Conservation (phyloP, 2,329 filamentous ascomycete genomes). For the Fusarium zealandicum region DNA sequence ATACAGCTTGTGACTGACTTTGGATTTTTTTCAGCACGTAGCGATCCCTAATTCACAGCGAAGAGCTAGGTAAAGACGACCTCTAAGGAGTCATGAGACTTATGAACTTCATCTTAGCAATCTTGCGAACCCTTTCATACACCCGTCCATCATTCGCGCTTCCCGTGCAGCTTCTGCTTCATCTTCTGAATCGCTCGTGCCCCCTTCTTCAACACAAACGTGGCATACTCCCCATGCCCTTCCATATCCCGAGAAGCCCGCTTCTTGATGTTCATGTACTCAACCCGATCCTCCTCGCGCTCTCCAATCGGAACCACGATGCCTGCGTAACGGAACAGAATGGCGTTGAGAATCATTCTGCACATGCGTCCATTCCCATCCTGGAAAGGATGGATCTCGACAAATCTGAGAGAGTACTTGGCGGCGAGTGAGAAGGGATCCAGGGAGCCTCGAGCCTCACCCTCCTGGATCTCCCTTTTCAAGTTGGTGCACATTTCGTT, state of each 20-base stretch:
- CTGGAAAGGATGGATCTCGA: conserved; percentile 50
- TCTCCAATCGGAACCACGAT: conserved; percentile 35
- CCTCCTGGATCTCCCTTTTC: conserved; percentile 18
- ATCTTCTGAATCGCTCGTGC: conserved; percentile 21
- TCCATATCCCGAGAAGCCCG: conserved; percentile 33
- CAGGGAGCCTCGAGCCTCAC: conserved; percentile 2
- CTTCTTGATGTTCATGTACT: conserved; percentile 40
- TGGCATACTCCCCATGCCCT: conserved; percentile 41
- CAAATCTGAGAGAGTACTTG: conserved; percentile 43
- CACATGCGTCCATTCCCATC: conserved; percentile 51
- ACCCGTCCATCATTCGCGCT: too few species aligned
- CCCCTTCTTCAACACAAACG: conserved; percentile 33
- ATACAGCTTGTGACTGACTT: too few species aligned
- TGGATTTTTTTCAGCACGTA: too few species aligned
- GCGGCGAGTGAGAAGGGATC: conserved; percentile 44
- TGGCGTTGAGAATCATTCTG: conserved; percentile 47
- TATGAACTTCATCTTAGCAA: too few species aligned
- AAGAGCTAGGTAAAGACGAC: too few species aligned
- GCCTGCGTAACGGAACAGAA: conserved; percentile 44
- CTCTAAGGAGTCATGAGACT: too few species aligned
- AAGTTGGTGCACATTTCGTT: conserved; percentile 36
- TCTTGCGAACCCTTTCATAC: too few species aligned
- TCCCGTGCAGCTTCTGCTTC: conserved; percentile 36
- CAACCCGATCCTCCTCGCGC: conserved; percentile 14
- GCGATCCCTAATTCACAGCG: too few species aligned